phyloP scores from a whole-genome alignment of 192 early-diverging fungal species.

The Kappamyces sp. region DNA sequence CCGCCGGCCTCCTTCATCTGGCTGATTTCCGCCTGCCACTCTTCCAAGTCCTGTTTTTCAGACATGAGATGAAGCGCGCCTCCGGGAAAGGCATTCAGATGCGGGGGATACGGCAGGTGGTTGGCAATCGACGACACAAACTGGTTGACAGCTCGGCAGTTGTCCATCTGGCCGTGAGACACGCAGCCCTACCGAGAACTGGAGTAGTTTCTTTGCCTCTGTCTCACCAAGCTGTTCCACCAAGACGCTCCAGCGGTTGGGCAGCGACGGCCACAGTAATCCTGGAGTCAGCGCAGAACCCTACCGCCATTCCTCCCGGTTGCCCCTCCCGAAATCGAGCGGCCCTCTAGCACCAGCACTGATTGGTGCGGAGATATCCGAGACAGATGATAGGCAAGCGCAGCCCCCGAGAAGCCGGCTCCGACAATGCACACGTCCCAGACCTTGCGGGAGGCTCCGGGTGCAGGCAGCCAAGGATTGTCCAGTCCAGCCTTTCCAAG shows the following conservation, averaged over 20 bases:
- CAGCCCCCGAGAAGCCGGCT: conserved; percentile 36
- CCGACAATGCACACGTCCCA: conserved; percentile 34
- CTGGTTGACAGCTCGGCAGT: too few species aligned
- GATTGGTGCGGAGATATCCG: conserved; percentile 20
- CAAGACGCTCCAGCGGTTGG: too few species aligned
- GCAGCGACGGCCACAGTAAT: conserved; percentile 25
- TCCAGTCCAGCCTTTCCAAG: too few species aligned
- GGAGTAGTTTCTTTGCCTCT: too few species aligned
- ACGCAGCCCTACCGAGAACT: too few species aligned
- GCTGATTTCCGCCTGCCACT: conserved; percentile 3
- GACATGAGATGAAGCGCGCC: conserved; percentile 11
- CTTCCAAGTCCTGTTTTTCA: conserved; percentile 1
- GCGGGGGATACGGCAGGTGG: neutral
- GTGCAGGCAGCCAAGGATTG: too few species aligned
- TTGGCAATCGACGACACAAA: too few species aligned
- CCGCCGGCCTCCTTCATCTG: conserved; percentile 14
- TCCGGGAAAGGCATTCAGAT: conserved; percentile 5
- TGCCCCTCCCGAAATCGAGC: conserved; percentile 43
- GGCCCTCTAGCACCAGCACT: conserved; percentile 41
- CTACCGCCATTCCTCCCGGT: conserved; percentile 52
- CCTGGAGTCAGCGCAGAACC: too few species aligned
- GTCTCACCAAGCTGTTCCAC: too few species aligned
- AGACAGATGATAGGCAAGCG: conserved; percentile 34
- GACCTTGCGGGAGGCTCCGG: too few species aligned
- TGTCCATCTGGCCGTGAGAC: too few species aligned